Base-by-base conservation (phyloP, 805 yeast species). In the Yamadazyma sp. region DNA sequence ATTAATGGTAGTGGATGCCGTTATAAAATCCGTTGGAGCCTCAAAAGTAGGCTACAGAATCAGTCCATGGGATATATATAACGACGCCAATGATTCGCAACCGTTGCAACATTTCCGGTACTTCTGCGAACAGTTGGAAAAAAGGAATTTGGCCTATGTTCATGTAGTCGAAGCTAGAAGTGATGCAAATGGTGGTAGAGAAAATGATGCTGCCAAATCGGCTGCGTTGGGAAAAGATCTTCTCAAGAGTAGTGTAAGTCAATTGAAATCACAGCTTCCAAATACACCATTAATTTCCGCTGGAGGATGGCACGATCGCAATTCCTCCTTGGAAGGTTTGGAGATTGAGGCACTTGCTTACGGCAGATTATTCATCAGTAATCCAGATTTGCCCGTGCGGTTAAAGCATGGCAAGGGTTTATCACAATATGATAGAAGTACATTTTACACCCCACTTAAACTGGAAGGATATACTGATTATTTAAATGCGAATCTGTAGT, bases 341-440 rank as follows among this genome's bases (percentile, higher is more conserved):
- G 21, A 16, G 2, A n/a, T n/a, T n/a, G 28, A 24, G 4, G 33
- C 31, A 5, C 14, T 72, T 45, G 74, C 62, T 10, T 51, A 54
- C 37, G 54, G 67, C 9, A 56, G 77, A 48, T 58, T 53, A 40
- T 71, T 44, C 46, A 66, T 60, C 10, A 57, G 75, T 0, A 73
- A 72, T 45, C 77, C 77, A 5, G 77, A 72, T 47, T 54, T 72
- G n/a, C 57, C 56, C 3, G 14, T 51, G 5, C 57, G 73, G 41
- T 53, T 72, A 18, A 48, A 55, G 23, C 50, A 67, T n/a, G 75
- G 71, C 2, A 30, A 14, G 5, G 48, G 50, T 10, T 56, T 73
- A 44, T 60, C 55, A 7, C 53, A 50, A 3, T 72, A 73, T 40
- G 60, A 67, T 35, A 58, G 80, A 51, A 32, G 34, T 5, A 48